A percentile compares a stretch with the other conserved stretches of the same genome.
These are phyloP conservation scores for Cytospora leucostoma DNA, from an alignment of 2,329 filamentous ascomycete genomes.

Conservation along the genomic window DNA sequence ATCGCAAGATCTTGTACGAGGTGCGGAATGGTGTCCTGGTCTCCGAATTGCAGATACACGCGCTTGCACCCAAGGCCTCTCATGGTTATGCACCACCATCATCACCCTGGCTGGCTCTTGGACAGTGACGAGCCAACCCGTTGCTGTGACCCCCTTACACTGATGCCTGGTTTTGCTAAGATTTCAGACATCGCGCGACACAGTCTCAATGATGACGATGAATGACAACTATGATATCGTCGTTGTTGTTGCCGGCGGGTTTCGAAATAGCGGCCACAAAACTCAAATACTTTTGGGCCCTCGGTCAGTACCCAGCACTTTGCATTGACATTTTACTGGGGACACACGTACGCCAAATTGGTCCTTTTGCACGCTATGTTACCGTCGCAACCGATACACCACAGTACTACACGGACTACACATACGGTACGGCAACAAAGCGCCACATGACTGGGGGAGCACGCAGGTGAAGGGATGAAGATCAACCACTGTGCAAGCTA, in stretches of 20 bases:
- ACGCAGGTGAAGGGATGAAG: background rate
- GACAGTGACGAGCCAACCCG: no score
- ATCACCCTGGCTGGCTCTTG: no score
- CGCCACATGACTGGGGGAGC: background rate
- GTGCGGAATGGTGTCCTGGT: no score
- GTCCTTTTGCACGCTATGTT: conserved; percentile 20
- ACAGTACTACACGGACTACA: background rate
- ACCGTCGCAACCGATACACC: conserved; percentile 6
- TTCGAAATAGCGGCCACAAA: background rate
- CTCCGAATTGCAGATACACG: no score
- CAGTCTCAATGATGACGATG: no score
- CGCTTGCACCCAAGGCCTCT: no score
- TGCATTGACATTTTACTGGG: background rate
- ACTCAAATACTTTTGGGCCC: no score
- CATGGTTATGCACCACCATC: no score
- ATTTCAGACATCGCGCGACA: no score
- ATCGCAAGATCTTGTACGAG: conserved; percentile 9
- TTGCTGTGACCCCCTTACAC: no score
- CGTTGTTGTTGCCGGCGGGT: background rate
- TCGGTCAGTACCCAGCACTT: background rate
- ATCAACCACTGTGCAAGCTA: conserved; percentile 3
- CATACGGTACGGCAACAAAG: background rate
- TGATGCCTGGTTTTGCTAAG: no score
- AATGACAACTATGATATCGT: no score
- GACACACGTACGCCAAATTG: conserved; percentile 6